Base-by-base conservation (phyloP, 2,329 filamentous ascomycete genomes). In the Dothideomycetidae sp. region DNA sequence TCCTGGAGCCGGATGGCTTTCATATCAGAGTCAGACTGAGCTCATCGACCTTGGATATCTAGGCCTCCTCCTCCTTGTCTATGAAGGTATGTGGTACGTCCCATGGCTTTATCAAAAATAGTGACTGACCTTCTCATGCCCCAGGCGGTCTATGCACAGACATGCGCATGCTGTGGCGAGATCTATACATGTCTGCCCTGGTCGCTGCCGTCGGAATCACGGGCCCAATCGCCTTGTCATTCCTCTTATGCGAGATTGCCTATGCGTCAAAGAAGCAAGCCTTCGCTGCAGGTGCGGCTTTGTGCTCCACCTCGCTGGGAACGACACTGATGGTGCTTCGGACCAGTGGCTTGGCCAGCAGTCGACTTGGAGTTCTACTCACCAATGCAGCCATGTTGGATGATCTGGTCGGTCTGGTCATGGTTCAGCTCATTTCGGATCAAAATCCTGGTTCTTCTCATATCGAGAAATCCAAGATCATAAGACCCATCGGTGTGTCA, bases 381-480 rank as follows among this genome's bases (percentile, higher is more conserved):
- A 71, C 72, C 2, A 76, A 71, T 41, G 81, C 80, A 1, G 82
- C 81, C 0, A 81, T 90, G 71, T 71, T 90, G 59, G 82, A 90
- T 51, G 81, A 90, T 56, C 75, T 88, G 0, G 69, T 81, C 1
- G 81, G 80, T 0, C 59, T 88, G 7, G 71, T 86, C 5, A 79
- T 88, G 71, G 77, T 84, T 0, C 73, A 82, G 46, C 68, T 88
- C 31, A 77, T 90, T 14, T 71, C 77, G 0, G 76, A 75, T 32
- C 60, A 88, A 0, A 67, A 78, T 55, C 37, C 52, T 31, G 46
- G 43, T 31, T 48, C 46, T 7, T 37, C 43, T 3, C 36, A 44
- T 5, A 47, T 44, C 3, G 54, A 68, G 43, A 55, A 46, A 29
- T 55, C 57, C 1, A 65, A 59, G 3, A 53, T 73, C 9, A 50